Conservation (phyloP, 2,329 filamentous ascomycete genomes). For the Stromatinia cepivora region DNA sequence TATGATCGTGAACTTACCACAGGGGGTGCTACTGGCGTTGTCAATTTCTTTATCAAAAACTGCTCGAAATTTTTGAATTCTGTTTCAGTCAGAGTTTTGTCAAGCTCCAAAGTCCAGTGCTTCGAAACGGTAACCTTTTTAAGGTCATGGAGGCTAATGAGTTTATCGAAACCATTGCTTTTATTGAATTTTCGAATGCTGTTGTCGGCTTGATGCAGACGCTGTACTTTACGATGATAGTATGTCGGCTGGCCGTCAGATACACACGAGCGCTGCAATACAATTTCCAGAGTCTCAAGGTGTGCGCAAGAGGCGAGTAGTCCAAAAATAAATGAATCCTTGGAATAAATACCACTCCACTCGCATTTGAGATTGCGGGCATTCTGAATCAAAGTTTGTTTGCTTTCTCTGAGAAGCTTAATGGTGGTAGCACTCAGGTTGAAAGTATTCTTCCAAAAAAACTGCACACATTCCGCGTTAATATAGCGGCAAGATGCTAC, state of each 20-base stretch:
- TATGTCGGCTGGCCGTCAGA: not conserved
- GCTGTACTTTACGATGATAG: not conserved
- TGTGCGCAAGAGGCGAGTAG: slow-evolving; percentile 19
- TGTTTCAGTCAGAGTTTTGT: not conserved
- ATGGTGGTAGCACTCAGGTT: not conserved
- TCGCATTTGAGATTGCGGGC: slow-evolving; percentile 26
- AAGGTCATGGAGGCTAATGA: slow-evolving; percentile 27
- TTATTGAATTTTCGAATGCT: slow-evolving; percentile 27
- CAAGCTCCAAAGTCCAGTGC: not conserved
- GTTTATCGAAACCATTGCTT: slow-evolving; percentile 28
- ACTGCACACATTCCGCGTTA: slow-evolving; percentile 24
- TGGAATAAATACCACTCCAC: slow-evolving; percentile 25
- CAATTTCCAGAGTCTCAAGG: slow-evolving; percentile 23
- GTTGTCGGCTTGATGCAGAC: slow-evolving; percentile 19
- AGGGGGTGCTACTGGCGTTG: not conserved
- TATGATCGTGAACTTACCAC: not conserved
- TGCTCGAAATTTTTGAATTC: slow-evolving; percentile 12
- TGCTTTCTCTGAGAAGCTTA: not conserved
- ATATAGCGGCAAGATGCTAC: slow-evolving; percentile 27
- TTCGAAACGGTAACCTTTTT: slow-evolving; percentile 27
- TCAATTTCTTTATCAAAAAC: slow-evolving; percentile 17
- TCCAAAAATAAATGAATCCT: slow-evolving; percentile 15
- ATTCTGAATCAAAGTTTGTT: slow-evolving; percentile 18
- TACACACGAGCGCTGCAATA: slow-evolving; percentile 13
- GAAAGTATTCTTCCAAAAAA: slow-evolving; percentile 33